Base-by-base conservation (phyloP, 164 flowering plant genomes). In the Saururus chinensis region DNA sequence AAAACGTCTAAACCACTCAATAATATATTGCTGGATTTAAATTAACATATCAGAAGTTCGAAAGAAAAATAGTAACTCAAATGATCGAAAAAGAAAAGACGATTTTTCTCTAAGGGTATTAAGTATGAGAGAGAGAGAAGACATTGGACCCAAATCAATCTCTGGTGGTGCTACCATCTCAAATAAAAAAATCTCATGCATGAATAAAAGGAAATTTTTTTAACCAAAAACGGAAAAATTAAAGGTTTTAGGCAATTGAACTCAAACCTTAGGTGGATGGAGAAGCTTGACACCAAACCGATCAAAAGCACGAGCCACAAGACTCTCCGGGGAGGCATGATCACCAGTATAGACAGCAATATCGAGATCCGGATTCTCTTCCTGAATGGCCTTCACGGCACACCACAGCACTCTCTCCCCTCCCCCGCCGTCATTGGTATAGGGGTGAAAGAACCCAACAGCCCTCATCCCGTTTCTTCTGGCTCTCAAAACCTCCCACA, bases 351-450 rank as follows among this genome's bases (percentile, higher is more conserved):
- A 91, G 42, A 93, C 64, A 25, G 82, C 64, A 56, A 85, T 82
- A 19, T 84, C 83, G n/a, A 93, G 91, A 74, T 81, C 70, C 9
- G 89, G 84, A 8, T 37, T 45, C 51, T 76, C 81, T 49, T 91
- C 96, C 73, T 93, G 97, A 42, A 93, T 67, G 64, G 91, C 95
- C 77, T 79, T 88, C 42, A 93, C 89, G 61, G 97, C 96, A 69
- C 97, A 93, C 97, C 99, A 90, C 1, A 93, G 77, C 20, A 93
- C 97, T 66, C 92, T 73, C 75, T 93, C 99, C 20, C 97, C 99
- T 12, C 99, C 99, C 24, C 99, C 97, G 40, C 99, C 97, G 60
- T 93, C 97, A 70, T 93, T 93, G 41, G 99, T 93, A 83, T 87
- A 90, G 0, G 97, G 99, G 56, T 93, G 99, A 76, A 93, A 90